These are phyloP conservation scores for Lentinula lateritia DNA, from an alignment of 768 basidiomycete species.

Conservation along the genomic window DNA sequence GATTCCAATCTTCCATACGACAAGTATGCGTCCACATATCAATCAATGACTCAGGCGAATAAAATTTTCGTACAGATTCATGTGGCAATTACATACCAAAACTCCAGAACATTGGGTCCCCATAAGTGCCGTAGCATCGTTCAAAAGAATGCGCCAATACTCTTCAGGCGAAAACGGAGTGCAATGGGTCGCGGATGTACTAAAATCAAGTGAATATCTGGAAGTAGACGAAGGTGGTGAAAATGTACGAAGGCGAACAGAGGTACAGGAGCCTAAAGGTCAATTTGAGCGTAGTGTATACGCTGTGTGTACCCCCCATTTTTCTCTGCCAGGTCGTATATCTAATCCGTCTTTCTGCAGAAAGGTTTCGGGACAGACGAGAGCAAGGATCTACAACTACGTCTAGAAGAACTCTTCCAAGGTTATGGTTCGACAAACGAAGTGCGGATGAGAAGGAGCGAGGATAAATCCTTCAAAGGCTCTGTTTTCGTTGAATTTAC, in stretches of 20 bases:
- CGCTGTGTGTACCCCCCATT: constrained; percentile 54
- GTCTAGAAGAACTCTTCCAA: constrained; percentile 76
- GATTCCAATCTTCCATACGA: constrained; percentile 94
- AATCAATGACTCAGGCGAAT: not conserved
- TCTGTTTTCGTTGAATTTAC: constrained; percentile 93
- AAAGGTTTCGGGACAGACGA: constrained; percentile 79
- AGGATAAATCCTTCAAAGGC: constrained; percentile 86
- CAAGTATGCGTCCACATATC: constrained; percentile 40
- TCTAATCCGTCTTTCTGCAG: constrained; percentile 29
- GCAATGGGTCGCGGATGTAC: constrained; percentile 66
- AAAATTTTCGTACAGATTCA: constrained; percentile 56
- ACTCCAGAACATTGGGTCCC: constrained; percentile 88
- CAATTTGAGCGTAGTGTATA: constrained; percentile 84
- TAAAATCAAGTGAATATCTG: constrained; percentile 49
- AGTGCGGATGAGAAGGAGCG: constrained; percentile 84
- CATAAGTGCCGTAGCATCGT: constrained; percentile 79
- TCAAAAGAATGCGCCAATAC: constrained; percentile 91
- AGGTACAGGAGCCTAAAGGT: constrained; percentile 71
- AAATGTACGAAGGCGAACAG: constrained; percentile 70
- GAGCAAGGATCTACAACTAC: constrained; percentile 56
- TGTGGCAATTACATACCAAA: constrained; percentile 87
- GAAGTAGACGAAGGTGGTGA: constrained; percentile 71
- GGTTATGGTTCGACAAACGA: constrained; percentile 74
- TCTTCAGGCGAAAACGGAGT: constrained; percentile 42
- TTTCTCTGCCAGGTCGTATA: not conserved